phyloP scores from a whole-genome alignment of 2,329 filamentous ascomycete genomes.

The Onygena corvina region DNA sequence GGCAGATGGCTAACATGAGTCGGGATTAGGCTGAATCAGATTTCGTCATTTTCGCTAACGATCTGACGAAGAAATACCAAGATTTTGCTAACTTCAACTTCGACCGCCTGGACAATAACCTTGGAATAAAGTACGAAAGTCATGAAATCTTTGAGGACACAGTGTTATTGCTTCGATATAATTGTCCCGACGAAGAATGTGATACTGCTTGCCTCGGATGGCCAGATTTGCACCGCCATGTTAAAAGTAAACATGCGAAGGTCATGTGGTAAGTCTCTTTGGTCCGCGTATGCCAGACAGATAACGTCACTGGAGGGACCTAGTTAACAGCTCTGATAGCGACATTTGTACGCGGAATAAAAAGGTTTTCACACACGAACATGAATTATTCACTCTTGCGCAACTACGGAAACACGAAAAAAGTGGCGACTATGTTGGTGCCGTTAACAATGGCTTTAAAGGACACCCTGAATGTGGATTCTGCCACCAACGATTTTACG shows the following conservation, averaged over 20 bases:
- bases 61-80: conserved; percentile 66
- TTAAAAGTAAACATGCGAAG: conserved; percentile 68
- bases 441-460: conserved; percentile 83
- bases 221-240: conserved; percentile 69
- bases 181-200: conserved; percentile 76
- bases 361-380: conserved; percentile 96
- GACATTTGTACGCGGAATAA: conserved; percentile 89
- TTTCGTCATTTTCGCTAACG: conserved; percentile 86
- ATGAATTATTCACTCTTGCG: conserved; percentile 73
- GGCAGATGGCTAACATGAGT: conserved; percentile 4
- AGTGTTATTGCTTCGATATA: conserved; percentile 75
- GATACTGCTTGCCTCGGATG: conserved; percentile 74
- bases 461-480: conserved; percentile 92
- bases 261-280: conserved; percentile 58
- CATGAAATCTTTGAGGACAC: conserved; percentile 86
- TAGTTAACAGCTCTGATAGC: conserved; percentile 28
- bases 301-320: background rate
- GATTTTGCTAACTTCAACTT: conserved; percentile 68
- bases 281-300: background rate
- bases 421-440: conserved; percentile 80
- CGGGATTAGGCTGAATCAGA: conserved; percentile 31
- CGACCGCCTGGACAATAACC: conserved; percentile 64
- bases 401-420: conserved; percentile 81
- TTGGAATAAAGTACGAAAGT: conserved; percentile 85
- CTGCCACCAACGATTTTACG: conserved; percentile 84